phyloP scores from a whole-genome alignment of 2,329 filamentous ascomycete species.

The Fusarium sp. region DNA sequence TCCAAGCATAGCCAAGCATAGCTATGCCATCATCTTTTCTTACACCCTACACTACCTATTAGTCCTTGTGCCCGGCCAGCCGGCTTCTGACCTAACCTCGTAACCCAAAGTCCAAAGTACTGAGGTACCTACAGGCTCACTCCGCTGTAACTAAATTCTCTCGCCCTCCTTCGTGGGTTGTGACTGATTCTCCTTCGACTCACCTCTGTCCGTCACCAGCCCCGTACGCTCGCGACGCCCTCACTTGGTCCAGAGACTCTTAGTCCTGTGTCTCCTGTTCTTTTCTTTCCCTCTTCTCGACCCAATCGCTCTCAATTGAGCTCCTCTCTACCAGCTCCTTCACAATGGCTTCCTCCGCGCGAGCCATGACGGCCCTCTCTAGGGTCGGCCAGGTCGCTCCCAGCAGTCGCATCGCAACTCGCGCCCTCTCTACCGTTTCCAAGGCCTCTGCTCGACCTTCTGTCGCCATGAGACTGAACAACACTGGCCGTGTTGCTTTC shows the following conservation, averaged over 20 bases:
- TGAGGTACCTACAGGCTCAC: constrained; percentile 1
- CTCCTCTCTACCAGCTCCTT: constrained; percentile 36
- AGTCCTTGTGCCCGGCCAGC: constrained; percentile 33
- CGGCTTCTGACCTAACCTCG: constrained; percentile 5
- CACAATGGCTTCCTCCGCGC: constrained; percentile 61
- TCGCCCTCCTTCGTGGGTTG: constrained; percentile 34
- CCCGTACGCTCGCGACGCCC: constrained; percentile 35
- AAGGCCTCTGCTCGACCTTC: constrained; percentile 48
- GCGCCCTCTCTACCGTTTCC: constrained; percentile 52
- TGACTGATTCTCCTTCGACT: constrained; percentile 43
- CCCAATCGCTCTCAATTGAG: constrained; percentile 45
- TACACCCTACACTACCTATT: constrained; percentile 12
- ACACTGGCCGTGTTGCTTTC: constrained; percentile 56
- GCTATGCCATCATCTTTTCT: constrained; percentile 22
- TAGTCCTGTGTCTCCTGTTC: constrained; percentile 29
- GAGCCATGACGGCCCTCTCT: constrained; percentile 56
- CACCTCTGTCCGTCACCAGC: constrained; percentile 39
- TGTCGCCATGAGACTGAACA: constrained; percentile 51
- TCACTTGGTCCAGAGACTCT: constrained; percentile 39
- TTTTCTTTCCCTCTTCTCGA: constrained; percentile 13
- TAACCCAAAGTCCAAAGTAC: background rate
- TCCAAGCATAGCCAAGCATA: background rate
- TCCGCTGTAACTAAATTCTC: constrained; percentile 33
- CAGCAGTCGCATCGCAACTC: constrained; percentile 48
- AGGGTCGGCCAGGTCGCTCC: constrained; percentile 48